Evolutionary conservation across 1,284 basidiomycete species (phyloP), one percentile per base, ranked within the genome.

Genomic region (Athelia psychrophila): DNA sequence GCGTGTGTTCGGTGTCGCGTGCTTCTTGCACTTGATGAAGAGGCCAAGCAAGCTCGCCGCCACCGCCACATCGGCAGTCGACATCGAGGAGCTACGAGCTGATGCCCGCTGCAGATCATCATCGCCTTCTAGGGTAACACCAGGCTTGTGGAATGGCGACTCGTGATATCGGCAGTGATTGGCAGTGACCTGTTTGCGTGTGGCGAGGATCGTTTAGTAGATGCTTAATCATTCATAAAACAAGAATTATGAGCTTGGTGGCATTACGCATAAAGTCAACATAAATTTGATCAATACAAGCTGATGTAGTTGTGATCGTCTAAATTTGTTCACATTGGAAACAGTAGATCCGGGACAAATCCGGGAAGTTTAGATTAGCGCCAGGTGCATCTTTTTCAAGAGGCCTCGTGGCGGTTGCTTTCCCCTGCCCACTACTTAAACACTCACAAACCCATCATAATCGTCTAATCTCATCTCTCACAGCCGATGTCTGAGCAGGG

Each of bases 1-100:
- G 16, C 63, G 62, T 13, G 54, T 69, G 5, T 74, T 72, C 49
- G 64, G 66, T 15, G 58, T 76, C 44, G 69, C 72, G 13, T 59
- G 64, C 47, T 61, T 9, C 59, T 66, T 48, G 54, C 51, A 1
- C 60, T 72, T 20, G 53, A 53, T 32, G 46, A 51, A 1, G 64
- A 70, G 52, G 62, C 61, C 3, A 54, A 47, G n/a, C 27, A 30
- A 30, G 19, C 18, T 55, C 9, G 61, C 61, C 15, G 60, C 60
- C 12, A 51, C 54, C 12, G 44, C 56, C 12, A 60, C 57, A 3
- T 42, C 65, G 45, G 50, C 50, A 23, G 6, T 23, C 22, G 44
- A 46, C 8, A 44, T 61, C 18, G 49, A 57, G 1, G 54, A 53
- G 10, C 47, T 54, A 22, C 25, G 50, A 62, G 24, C 12, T 45